Conservation (phyloP, 2,329 filamentous ascomycete species). For the Xylogone sp. region DNA sequence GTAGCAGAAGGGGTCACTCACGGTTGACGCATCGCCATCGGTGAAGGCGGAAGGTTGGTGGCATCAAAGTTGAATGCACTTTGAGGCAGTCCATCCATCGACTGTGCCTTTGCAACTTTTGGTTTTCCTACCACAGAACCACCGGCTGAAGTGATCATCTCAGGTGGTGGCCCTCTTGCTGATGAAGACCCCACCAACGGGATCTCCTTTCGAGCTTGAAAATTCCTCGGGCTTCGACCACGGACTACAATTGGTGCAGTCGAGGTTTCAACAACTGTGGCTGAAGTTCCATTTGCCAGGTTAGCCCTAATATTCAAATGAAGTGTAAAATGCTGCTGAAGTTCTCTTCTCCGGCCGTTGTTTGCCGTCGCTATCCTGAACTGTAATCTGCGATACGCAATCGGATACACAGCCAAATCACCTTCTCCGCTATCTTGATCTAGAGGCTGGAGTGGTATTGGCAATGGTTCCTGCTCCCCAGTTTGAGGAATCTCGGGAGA, state of each 20-base stretch:
- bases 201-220: conserved; percentile 90
- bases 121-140: conserved; percentile 14
- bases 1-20: conserved; percentile 18
- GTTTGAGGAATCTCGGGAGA: conserved; percentile 61
- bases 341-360: conserved; percentile 88
- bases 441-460: conserved; percentile 70
- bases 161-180: conserved; percentile 27
- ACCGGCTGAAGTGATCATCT: conserved; percentile 19
- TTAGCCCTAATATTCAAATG: conserved; percentile 83
- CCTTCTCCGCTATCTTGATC: conserved; percentile 39
- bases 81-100: conserved; percentile 22
- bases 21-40: conserved; percentile 24
- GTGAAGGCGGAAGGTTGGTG: conserved; percentile 19
- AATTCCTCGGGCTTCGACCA: conserved; percentile 89
- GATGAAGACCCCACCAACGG: conserved; percentile 52
- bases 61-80: conserved; percentile 29
- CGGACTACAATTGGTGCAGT: conserved; percentile 92
- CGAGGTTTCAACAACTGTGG: conserved; percentile 76
- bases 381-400: conserved; percentile 90
- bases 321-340: conserved; percentile 94
- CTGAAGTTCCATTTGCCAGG: conserved; percentile 76
- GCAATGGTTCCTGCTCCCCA: conserved; percentile 79
- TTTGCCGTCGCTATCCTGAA: conserved; percentile 95
- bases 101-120: conserved; percentile 18
- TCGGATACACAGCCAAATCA: conserved; percentile 85